These are phyloP conservation scores for Spathaspora arborariae DNA, from an alignment of 805 yeast genomes.

Conservation along the genomic window DNA sequence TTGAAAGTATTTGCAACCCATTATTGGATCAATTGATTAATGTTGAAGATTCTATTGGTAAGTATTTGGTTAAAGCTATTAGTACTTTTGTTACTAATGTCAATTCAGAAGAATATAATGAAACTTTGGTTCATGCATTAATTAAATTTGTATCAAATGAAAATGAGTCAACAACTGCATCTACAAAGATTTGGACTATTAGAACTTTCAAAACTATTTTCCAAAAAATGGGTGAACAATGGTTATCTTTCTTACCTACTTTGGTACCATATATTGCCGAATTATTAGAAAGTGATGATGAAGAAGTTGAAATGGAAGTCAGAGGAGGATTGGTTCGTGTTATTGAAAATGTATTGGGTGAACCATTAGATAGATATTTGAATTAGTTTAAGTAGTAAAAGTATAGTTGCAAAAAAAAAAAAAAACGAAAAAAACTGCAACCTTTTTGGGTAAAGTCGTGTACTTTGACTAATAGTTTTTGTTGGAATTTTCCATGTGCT, in stretches of 20 bases:
- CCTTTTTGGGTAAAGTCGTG: slow-evolving; percentile 9
- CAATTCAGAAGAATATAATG: slow-evolving; percentile 67
- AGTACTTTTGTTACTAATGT: slow-evolving; percentile 70
- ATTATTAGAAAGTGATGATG: slow-evolving; percentile 92
- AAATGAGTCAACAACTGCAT: slow-evolving; percentile 57
- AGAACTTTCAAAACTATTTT: slow-evolving; percentile 76
- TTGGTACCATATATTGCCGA: slow-evolving; percentile 95
- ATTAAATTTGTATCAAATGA: slow-evolving; percentile 36
- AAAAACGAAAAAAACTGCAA: background rate
- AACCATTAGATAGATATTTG: slow-evolving; percentile 82
- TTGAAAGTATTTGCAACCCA: slow-evolving; percentile 62
- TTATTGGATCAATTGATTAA: slow-evolving; percentile 63
- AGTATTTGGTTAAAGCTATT: slow-evolving; percentile 74
- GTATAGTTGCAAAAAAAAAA: background rate
- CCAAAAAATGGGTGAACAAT: slow-evolving; percentile 89
- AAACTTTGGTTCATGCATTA: slow-evolving; percentile 47
- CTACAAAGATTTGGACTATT: slow-evolving; percentile 81
- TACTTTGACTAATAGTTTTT: slow-evolving; percentile 2
- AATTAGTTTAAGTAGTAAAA: slow-evolving; percentile 25
- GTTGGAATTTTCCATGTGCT: slow-evolving; percentile 6
- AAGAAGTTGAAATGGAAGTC: slow-evolving; percentile 84
- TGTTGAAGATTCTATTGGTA: slow-evolving; percentile 73
- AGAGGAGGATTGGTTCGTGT: slow-evolving; percentile 87
- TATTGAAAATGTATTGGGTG: slow-evolving; percentile 89
- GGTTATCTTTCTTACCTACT: slow-evolving; percentile 89